A percentile compares a stretch with the other conserved stretches of the same genome.
Conservation (phyloP, 2,329 filamentous ascomycete genomes). For the Sporothrix luriei region DNA sequence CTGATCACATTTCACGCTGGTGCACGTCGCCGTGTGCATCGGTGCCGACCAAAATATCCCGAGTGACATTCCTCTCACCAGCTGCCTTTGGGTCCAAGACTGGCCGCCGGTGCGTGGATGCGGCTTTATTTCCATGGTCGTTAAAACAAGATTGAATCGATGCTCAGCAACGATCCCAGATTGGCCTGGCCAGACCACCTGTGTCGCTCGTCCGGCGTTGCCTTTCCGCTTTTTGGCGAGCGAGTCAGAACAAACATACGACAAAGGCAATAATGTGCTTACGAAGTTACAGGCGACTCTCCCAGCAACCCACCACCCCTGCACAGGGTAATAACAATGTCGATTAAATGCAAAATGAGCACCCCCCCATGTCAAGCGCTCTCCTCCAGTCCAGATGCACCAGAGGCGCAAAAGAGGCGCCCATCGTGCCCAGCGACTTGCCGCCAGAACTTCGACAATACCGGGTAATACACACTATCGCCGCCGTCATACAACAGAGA, state of each 20-base stretch:
- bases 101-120: not conserved
- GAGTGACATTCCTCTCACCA: not conserved
- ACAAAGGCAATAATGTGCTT: not conserved
- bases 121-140: not conserved
- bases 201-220: not conserved
- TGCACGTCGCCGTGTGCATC: constrained; percentile 6
- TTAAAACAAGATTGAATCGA: constrained; percentile 23
- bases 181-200: constrained; percentile 4
- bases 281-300: not conserved
- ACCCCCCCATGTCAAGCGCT: constrained; percentile 16
- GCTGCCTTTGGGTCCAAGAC: not conserved
- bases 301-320: constrained; percentile 9
- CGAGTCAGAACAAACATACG: not conserved
- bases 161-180: constrained; percentile 11
- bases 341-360: constrained; percentile 24
- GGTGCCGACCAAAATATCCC: constrained; percentile 5
- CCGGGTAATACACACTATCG: not conserved
- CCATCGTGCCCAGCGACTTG: not conserved
- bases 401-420: constrained; percentile 1
- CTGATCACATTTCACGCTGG: constrained; percentile 17
- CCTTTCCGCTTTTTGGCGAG: not conserved
- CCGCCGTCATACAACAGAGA: not conserved
- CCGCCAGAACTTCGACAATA: not conserved
- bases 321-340: constrained; percentile 5
- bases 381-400: not conserved